Evolutionary conservation across 805 yeast species (phyloP).

Genomic region (Ogataea trehaloabstinens): DNA sequence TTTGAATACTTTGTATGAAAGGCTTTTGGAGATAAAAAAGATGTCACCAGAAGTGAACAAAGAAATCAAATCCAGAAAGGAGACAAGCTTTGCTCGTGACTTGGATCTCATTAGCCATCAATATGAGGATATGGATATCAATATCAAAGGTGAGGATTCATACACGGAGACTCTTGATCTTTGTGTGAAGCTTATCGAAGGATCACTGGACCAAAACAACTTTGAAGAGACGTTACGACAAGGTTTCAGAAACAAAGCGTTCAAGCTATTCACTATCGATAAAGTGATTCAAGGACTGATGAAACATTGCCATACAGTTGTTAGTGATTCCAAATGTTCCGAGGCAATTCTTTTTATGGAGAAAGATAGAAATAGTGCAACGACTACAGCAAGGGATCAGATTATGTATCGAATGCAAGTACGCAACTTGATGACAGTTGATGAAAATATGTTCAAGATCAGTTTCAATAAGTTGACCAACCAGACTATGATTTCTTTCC

Average conservation of each 20-base stretch:
- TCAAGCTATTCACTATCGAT: conserved; percentile 87
- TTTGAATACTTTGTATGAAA: conserved; percentile 73
- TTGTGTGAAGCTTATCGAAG: conserved; percentile 77
- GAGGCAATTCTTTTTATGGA: conserved; percentile 83
- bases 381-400: conserved; percentile 81
- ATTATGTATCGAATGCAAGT: conserved; percentile 87
- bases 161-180: conserved; percentile 77
- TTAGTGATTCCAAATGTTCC: conserved; percentile 75
- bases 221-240: conserved; percentile 95
- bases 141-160: conserved; percentile 64
- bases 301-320: conserved; percentile 83
- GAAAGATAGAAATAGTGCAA: conserved; percentile 60
- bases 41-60: conserved; percentile 67
- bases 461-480: conserved; percentile 56
- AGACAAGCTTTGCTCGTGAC: conserved; percentile 81
- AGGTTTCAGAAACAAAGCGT: conserved; percentile 91
- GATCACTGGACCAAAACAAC: conserved; percentile 89
- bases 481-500: conserved; percentile 70
- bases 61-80: conserved; percentile 63
- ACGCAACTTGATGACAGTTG: conserved; percentile 70
- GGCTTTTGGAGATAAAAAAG: conserved; percentile 74
- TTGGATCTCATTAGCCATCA: conserved; percentile 78
- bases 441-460: conserved; percentile 91
- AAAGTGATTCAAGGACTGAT: conserved; percentile 81
- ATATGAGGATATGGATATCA: conserved; percentile 75